A percentile compares a stretch with the other conserved stretches of the same genome.
Conservation (phyloP, 2,329 filamentous ascomycete genomes). For the Neophaeococcomyces aloes region DNA sequence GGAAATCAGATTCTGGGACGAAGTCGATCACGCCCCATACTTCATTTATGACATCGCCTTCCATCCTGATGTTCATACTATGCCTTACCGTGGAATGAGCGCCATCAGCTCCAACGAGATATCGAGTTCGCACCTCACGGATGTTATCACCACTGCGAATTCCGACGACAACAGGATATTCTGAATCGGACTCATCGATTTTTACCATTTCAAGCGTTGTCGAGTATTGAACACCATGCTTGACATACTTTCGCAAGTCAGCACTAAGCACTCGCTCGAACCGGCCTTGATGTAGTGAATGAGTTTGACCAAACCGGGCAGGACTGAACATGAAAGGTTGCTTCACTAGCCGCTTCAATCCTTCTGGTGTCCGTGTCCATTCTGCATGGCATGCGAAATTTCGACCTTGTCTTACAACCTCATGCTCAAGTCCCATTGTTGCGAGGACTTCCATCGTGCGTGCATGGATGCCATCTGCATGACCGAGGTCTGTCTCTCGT, state of each 20-base stretch:
- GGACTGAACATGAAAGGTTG: not conserved
- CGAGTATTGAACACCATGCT: constrained; percentile 48
- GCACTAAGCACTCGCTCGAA: constrained; percentile 61
- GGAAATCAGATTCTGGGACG: constrained; percentile 45
- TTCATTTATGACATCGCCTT: constrained; percentile 41
- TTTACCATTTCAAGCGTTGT: constrained; percentile 55
- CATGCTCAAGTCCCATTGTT: constrained; percentile 31
- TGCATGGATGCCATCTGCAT: constrained; percentile 35
- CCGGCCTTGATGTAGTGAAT: constrained; percentile 55
- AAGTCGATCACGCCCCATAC: constrained; percentile 40
- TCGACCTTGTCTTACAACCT: constrained; percentile 31
- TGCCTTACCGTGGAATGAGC: constrained; percentile 55
- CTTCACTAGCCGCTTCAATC: not conserved
- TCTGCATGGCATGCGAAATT: constrained; percentile 32
- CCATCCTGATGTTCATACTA: constrained; percentile 45
- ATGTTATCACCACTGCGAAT: constrained; percentile 9
- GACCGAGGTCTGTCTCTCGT: constrained; percentile 30
- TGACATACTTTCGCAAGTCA: constrained; percentile 53
- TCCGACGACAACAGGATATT: constrained; percentile 28
- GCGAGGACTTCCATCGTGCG: constrained; percentile 35
- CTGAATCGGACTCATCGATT: constrained; percentile 42
- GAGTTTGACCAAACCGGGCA: not conserved
- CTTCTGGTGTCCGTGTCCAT: constrained; percentile 24
- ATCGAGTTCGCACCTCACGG: not conserved
- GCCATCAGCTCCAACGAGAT: constrained; percentile 57